Evolutionary conservation across 371 early-diverging fungal species (phyloP), one percentile per base, ranked within the genome.

Genomic region (Mortierella sp.): DNA sequence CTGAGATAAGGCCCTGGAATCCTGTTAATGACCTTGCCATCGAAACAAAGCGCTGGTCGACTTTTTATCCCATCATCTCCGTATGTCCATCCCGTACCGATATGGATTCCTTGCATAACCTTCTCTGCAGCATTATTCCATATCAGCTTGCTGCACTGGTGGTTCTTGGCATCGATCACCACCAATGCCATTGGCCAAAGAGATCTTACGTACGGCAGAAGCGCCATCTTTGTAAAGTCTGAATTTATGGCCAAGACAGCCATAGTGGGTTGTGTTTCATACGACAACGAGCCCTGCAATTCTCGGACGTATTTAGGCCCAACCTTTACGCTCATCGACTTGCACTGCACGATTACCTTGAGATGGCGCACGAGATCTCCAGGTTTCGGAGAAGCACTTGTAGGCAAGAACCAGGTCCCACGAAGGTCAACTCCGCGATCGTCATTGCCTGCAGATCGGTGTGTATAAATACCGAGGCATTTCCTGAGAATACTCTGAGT

Each of bases 321-420:
- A 17, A 80, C 49, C 60, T 74, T 80, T 45, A 57, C 3, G 26
- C 26, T 28, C 53, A 57, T 60, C 58, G 7, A 70, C 40, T 80
- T 80, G 68, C 80, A 80, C 45, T 80, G 80, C 17, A 80, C 80
- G 51, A 80, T 80, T 47, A 80, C 80, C 45, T 80, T 80, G 22
- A 80, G 68, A 32, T 80, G 80, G 0, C 80, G 74, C 5, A 80
- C 80, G 43, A 47, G 49, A n/a, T 80, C 80, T 1, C 75, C 80
- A 4, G 56, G 70, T 31, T 59, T 29, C 3, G 80, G 71, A 8
- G 75, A 66, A 0, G 70, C 64, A 10, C 75, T 74, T 28, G 74
- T 26, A 2, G 80, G 80, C 23, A 80, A 55, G 45, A 80, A 80
- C 80, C 80, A 80, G 1, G 74, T 80, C 31, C 80, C 80, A 2